phyloP scores from a whole-genome alignment of 164 flowering plant genomes.

The Aristolochia fimbriata region DNA sequence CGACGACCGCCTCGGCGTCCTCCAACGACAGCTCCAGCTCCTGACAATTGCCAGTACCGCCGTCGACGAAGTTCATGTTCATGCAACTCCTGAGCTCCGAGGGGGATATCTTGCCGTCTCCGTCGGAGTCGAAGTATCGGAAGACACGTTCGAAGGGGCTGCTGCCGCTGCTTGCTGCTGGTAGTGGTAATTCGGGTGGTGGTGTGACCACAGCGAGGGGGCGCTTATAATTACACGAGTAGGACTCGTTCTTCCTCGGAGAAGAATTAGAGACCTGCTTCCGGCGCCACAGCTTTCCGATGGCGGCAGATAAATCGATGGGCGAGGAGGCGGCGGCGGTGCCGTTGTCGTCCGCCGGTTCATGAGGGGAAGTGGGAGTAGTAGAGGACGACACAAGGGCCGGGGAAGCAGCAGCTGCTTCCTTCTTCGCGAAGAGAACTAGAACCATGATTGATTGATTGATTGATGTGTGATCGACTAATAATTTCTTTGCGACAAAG shows the following conservation, averaged over 20 bases:
- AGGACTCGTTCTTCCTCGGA: background rate
- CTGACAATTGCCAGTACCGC: too few species aligned
- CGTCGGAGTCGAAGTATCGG: slow-evolving; percentile 20
- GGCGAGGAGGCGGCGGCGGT: slow-evolving; percentile 3
- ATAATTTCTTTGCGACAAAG: too few species aligned
- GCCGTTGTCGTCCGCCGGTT: too few species aligned
- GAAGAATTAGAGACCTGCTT: too few species aligned
- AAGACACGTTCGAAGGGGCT: slow-evolving; percentile 13
- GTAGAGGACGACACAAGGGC: too few species aligned
- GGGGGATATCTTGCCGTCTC: slow-evolving; percentile 23
- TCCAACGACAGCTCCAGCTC: slow-evolving; percentile 3
- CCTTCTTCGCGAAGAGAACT: background rate
- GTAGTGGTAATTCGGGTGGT: background rate
- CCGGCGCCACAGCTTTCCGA: background rate
- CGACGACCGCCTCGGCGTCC: slow-evolving; percentile 5
- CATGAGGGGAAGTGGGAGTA: too few species aligned
- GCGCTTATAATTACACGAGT: too few species aligned
- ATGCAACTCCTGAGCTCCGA: slow-evolving; percentile 16
- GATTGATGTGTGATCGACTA: too few species aligned
- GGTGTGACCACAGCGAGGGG: background rate
- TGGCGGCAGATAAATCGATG: background rate
- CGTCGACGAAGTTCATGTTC: too few species aligned
- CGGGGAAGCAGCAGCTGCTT: background rate
- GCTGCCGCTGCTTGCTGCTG: too few species aligned
- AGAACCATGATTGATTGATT: background rate